These are phyloP conservation scores for Durusdinium trenchii DNA, from an alignment of 73 alveolate species.

Conservation along the genomic window DNA sequence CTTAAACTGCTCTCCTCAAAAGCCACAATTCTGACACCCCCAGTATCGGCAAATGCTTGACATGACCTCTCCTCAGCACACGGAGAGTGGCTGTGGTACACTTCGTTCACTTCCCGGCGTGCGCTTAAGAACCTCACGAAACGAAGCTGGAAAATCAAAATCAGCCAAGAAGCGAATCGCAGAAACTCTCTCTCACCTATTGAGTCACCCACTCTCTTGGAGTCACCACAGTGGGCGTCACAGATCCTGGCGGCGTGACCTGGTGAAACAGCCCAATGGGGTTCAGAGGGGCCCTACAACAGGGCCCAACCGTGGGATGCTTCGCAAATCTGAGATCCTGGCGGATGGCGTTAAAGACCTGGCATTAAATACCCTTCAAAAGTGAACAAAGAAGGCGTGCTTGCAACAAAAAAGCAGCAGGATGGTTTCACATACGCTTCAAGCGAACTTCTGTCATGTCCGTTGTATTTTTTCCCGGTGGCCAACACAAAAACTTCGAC, in stretches of 20 bases:
- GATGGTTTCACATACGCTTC: neutral
- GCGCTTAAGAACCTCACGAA: conserved; percentile 34
- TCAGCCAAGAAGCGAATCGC: neutral
- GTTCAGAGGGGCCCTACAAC: neutral
- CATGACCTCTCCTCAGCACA: neutral
- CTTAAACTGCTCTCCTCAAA: no score
- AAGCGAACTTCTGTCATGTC: no score
- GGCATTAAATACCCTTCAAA: neutral
- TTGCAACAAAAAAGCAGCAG: neutral
- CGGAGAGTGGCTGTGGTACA: conserved; percentile 71
- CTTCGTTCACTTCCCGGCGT: conserved; percentile 66
- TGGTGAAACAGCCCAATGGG: neutral
- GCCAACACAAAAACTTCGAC: neutral
- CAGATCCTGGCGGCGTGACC: conserved; percentile 66
- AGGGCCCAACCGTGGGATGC: neutral
- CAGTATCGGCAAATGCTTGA: no score
- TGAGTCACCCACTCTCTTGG: neutral
- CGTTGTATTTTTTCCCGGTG: no score
- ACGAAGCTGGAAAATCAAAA: neutral
- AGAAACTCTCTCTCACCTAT: neutral
- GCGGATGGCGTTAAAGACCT: neutral
- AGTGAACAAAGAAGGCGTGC: neutral
- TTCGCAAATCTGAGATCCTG: neutral
- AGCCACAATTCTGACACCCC: no score
- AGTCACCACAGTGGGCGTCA: conserved; percentile 59